Conservation (phyloP, 768 basidiomycete genomes). For the Pholiota microspora region DNA sequence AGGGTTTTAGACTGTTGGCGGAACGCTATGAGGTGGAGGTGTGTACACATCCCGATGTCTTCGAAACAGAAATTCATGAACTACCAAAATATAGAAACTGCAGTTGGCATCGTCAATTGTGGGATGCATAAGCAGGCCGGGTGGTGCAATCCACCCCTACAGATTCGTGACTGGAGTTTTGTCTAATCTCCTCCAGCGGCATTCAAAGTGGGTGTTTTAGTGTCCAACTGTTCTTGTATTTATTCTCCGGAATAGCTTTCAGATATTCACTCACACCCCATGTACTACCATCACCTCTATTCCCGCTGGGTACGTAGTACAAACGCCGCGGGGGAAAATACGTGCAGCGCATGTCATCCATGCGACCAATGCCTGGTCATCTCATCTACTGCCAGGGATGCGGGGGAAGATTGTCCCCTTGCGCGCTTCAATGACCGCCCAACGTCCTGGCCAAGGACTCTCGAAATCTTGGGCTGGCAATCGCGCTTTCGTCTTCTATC, state of each 20-base stretch:
- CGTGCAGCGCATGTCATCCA: constrained; percentile 67
- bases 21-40: constrained; percentile 28
- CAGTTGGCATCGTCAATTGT: constrained; percentile 41
- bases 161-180: constrained; percentile 63
- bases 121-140: constrained; percentile 52
- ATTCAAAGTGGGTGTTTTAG: constrained; percentile 39
- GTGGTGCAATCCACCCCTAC: constrained; percentile 70
- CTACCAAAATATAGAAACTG: constrained; percentile 35
- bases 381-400: constrained; percentile 66
- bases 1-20: constrained; percentile 30
- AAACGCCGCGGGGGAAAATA: constrained; percentile 62
- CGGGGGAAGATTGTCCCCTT: constrained; percentile 61
- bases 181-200: constrained; percentile 44
- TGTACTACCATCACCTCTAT: constrained; percentile 46
- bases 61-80: background rate
- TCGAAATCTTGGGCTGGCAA: constrained; percentile 31
- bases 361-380: constrained; percentile 84
- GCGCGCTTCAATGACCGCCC: constrained; percentile 64
- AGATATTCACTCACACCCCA: constrained; percentile 60
- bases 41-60: constrained; percentile 1
- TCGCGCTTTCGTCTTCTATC: constrained; percentile 61
- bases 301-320: constrained; percentile 41
- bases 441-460: constrained; percentile 35
- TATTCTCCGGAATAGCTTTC: constrained; percentile 39
- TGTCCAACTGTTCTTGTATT: background rate